phyloP scores from a whole-genome alignment of 306 rosid species.

The Vicia villosa region DNA sequence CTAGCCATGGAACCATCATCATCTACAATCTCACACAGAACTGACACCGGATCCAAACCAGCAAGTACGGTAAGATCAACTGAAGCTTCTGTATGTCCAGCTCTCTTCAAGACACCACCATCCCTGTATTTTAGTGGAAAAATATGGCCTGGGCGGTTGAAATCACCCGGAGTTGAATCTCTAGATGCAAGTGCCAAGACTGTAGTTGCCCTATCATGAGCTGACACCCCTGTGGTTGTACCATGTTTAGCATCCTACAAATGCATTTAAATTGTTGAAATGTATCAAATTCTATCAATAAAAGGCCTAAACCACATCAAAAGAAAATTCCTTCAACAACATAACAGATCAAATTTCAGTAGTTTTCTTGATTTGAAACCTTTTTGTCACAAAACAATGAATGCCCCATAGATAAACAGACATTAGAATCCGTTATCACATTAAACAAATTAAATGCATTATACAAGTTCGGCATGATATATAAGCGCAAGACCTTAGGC shows the following conservation, averaged over 20 bases:
- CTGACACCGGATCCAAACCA: constrained; percentile 76
- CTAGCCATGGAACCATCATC: constrained; percentile 99
- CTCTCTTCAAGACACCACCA: constrained; percentile 96
- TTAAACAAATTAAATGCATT: constrained; percentile 34
- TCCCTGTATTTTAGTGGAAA: constrained; percentile 91
- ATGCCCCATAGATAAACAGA: background rate
- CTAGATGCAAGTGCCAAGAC: constrained; percentile 85
- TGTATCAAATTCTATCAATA: constrained; percentile 21
- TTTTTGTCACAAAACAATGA: constrained; percentile 8
- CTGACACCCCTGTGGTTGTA: constrained; percentile 94
- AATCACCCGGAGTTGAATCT: constrained; percentile 81
- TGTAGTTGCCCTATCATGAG: constrained; percentile 84
- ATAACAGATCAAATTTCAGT: background rate
- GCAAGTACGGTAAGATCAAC: constrained; percentile 90
- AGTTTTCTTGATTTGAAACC: constrained; percentile 18
- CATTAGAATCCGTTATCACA: background rate
- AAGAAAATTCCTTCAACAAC: constrained; percentile 17
- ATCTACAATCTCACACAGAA: constrained; percentile 93
- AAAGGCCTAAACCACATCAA: constrained; percentile 14
- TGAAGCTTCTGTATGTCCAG: constrained; percentile 97
- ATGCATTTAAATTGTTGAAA: constrained; percentile 33
- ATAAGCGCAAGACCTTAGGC: constrained; percentile 17
- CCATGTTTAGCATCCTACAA: constrained; percentile 80
- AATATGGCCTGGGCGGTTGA: constrained; percentile 96
- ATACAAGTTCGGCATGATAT: constrained; percentile 26